Conservation (phyloP, 352 stramenopile genomes). For the Blastocystis sp. region DNA sequence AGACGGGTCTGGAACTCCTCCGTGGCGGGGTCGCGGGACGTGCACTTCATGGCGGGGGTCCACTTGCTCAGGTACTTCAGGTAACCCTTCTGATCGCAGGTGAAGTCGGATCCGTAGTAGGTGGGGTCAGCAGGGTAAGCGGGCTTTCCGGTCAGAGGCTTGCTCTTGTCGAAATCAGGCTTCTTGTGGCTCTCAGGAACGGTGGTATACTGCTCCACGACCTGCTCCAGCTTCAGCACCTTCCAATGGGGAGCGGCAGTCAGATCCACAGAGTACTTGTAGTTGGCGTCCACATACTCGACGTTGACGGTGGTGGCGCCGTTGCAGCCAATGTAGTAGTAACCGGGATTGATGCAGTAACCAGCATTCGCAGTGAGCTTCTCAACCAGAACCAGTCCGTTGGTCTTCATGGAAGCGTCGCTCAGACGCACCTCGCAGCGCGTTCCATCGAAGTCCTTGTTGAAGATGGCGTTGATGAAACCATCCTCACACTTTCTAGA, state of each 20-base stretch:
- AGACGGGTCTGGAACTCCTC: neutral
- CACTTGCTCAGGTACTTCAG: neutral
- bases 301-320: neutral
- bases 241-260: neutral
- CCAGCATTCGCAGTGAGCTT: neutral
- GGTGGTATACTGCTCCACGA: neutral
- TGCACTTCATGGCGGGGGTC: neutral
- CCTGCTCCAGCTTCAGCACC: neutral
- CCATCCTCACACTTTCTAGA: conserved; percentile 12
- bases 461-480: neutral
- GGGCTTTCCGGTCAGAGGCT: conserved; percentile 11
- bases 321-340: conserved; percentile 25
- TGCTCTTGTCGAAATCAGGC: conserved; percentile 15
- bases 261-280: conserved; percentile 2
- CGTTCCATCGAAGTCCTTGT: neutral
- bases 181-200: neutral
- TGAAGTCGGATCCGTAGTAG: neutral
- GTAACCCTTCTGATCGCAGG: neutral
- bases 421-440: neutral
- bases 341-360: conserved; percentile 16
- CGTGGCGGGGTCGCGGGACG: neutral
- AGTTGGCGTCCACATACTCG: neutral
- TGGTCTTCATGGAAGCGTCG: neutral
- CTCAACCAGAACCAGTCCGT: neutral
- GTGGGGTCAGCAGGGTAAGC: neutral